Conservation (phyloP, 169 alveolate genomes). For the Eimeria praecox region DNA sequence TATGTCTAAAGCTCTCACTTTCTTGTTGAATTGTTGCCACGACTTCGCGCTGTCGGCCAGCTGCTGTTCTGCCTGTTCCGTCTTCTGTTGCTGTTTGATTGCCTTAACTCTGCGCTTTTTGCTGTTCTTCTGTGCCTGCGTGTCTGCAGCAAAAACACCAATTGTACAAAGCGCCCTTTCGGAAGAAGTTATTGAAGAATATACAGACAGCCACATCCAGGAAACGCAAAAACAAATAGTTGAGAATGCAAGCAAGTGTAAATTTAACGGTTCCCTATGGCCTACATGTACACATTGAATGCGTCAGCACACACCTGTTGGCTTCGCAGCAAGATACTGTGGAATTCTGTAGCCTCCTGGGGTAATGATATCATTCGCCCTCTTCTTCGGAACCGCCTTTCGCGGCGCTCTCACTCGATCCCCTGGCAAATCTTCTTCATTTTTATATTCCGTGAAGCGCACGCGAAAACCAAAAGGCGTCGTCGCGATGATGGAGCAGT, state of each 20-base stretch:
- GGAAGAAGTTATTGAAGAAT: neutral
- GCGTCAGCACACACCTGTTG: conserved; percentile 72
- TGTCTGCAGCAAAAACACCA: conserved; percentile 61
- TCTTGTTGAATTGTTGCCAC: conserved; percentile 82
- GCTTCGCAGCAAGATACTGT: conserved; percentile 79
- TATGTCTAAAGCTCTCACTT: neutral
- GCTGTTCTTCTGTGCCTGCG: conserved; percentile 78
- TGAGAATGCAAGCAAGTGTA: neutral
- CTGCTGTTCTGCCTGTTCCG: conserved; percentile 77
- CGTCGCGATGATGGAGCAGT: conserved; percentile 79
- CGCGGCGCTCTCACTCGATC: conserved; percentile 78
- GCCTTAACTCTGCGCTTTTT: conserved; percentile 78
- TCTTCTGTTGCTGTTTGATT: conserved; percentile 79
- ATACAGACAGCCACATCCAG: neutral
- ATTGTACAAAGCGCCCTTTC: neutral
- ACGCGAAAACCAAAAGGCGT: conserved; percentile 81
- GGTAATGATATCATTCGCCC: conserved; percentile 79
- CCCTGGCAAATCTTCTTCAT: conserved; percentile 79
- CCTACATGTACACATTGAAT: neutral
- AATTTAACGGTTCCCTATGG: neutral
- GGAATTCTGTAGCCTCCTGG: conserved; percentile 85
- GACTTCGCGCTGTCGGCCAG: conserved; percentile 70
- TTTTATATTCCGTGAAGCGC: conserved; percentile 80
- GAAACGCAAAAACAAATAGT: neutral
- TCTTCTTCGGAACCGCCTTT: conserved; percentile 48